Evolutionary conservation across 1,284 basidiomycete genomes (phyloP), one percentile per base, ranked within the genome.

Genomic region (Cryptococcus hybrid): DNA sequence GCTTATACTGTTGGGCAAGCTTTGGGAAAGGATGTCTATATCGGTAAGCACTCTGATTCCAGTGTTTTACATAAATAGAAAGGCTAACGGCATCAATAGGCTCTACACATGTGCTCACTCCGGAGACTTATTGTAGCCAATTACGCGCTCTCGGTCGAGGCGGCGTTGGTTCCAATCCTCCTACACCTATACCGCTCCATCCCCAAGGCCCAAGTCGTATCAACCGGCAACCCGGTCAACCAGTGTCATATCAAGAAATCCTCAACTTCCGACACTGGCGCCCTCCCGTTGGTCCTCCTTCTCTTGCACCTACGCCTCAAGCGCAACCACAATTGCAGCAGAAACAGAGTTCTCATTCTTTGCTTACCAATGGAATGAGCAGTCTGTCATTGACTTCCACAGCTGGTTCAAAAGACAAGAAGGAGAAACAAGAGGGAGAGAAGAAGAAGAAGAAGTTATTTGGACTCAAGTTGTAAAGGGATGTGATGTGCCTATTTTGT

Each of bases 101-200:
- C 36, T 95, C 94, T 9, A 94, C 93, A 7, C 92, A 98, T 74
- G 82, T 86, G 7, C 75, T 88, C 61, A 94, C 91, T 0, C 95
- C 96, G 0, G 84, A 86, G 48, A 79, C 84, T 36, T 97, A 96
- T 73, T 81, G 96, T 52, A 88, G 90, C 58, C 90, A 94, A 69
- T 80, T 98, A 58, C 89, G 90, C 71, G 85, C 88, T 13, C 81
- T 97, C 18, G 90, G 85, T 80, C 52, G 92, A 87, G 52, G 84
- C 83, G 58, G 92, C 84, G 61, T 93, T 84, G 54, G 84, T 79
- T 69, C 84, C 82, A 57, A 76, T 51, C 76, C 86, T 39, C 91
- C 91, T 0, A 88, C 89, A 63, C 89, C 82, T n/a, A 83, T 86
- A 30, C 75, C 78, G 37, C 79, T 76, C 50, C 80, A 77, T 60